A percentile compares a stretch with the other conserved stretches of the same genome.
Conservation (phyloP, 2,329 filamentous ascomycete species). For the Botrytis elliptica region DNA sequence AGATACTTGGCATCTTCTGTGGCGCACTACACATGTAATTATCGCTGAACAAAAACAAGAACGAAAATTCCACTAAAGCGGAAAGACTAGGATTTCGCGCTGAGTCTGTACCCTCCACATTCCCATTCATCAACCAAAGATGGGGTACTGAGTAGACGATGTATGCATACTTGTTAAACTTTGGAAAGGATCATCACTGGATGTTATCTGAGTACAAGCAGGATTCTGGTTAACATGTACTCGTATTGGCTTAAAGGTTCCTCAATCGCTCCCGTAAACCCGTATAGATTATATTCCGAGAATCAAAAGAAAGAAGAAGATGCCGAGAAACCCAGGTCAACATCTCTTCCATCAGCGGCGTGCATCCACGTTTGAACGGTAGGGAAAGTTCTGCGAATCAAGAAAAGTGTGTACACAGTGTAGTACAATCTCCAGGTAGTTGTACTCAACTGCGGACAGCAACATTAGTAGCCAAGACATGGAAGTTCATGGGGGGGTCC, state of each 20-base stretch:
- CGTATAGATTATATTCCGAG: neutral
- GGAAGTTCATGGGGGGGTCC: neutral
- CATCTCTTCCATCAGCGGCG: slow-evolving; percentile 7
- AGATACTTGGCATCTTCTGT: neutral
- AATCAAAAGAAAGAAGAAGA: neutral
- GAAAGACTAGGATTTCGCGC: slow-evolving; percentile 1
- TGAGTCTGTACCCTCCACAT: neutral
- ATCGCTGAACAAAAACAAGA: neutral
- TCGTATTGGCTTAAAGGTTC: neutral
- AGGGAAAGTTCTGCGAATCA: neutral
- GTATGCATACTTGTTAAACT: neutral
- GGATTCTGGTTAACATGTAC: neutral
- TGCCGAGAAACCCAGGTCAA: neutral
- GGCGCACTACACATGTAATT: neutral
- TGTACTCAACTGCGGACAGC: neutral
- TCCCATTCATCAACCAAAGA: neutral
- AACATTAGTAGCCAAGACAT: neutral
- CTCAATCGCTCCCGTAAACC: neutral
- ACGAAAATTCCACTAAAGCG: neutral
- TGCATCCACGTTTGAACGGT: neutral
- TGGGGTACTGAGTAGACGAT: neutral
- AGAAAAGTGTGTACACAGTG: slow-evolving; percentile 1
- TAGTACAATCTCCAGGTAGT: neutral
- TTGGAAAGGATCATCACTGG: slow-evolving; percentile 15
- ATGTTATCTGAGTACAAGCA: slow-evolving; percentile 4